A percentile compares a stretch with the other conserved stretches of the same genome.
phyloP scores from a whole-genome alignment of 2,329 filamentous ascomycete genomes.

The Aspergillus brasiliensis region DNA sequence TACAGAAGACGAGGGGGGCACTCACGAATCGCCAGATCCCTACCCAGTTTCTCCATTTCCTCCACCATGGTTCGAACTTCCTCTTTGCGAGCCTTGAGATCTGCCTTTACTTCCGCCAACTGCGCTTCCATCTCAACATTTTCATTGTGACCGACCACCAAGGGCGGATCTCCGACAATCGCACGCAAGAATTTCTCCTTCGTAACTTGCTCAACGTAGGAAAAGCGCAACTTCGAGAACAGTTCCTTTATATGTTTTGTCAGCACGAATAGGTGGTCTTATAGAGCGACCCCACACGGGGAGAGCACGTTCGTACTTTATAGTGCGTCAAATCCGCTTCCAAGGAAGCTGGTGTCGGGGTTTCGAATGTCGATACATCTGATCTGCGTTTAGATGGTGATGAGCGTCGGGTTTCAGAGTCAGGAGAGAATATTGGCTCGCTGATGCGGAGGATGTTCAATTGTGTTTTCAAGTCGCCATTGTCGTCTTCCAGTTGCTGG shows the following conservation, averaged over 20 bases:
- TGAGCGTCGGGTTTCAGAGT: constrained; percentile 25
- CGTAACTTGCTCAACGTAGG: constrained; percentile 96
- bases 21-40: constrained; percentile 63
- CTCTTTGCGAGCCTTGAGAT: constrained; percentile 76
- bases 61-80: constrained; percentile 73
- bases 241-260: constrained; percentile 61
- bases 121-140: constrained; percentile 77
- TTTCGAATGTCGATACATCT: constrained; percentile 70
- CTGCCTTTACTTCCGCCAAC: constrained; percentile 68
- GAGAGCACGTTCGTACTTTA: constrained; percentile 53
- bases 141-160: constrained; percentile 79
- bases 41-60: constrained; percentile 70
- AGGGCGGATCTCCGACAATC: constrained; percentile 86
- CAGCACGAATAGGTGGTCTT: neutral
- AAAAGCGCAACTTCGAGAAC: constrained; percentile 94
- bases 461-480: constrained; percentile 51
- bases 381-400: constrained; percentile 62
- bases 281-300: neutral
- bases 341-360: constrained; percentile 72
- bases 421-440: constrained; percentile 65
- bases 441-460: constrained; percentile 76
- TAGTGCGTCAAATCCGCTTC: constrained; percentile 87
- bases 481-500: constrained; percentile 41
- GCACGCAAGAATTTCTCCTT: constrained; percentile 96
- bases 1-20: constrained; percentile 8